Evolutionary conservation across 768 basidiomycete genomes (phyloP).

Genomic region (Mycena rosella): DNA sequence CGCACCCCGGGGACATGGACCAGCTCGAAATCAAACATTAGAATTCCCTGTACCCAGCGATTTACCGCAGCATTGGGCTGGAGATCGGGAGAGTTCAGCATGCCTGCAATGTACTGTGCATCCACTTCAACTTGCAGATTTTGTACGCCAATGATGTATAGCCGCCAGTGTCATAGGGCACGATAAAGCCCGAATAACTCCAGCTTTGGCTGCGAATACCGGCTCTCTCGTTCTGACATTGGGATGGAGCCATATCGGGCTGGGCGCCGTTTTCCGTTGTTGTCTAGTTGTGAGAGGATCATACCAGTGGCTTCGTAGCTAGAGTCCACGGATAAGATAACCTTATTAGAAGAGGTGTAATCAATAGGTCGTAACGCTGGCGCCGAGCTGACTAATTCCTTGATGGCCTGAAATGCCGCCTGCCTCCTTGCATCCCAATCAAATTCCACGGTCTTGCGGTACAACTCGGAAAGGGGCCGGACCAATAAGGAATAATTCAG

Average conservation of each 20-base stretch:
- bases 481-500: conserved; percentile 35
- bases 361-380: conserved; percentile 48
- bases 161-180: conserved; percentile 28
- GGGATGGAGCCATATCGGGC: conserved; percentile 51
- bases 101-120: background rate
- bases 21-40: conserved; percentile 45
- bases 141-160: conserved; percentile 6
- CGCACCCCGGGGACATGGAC: conserved; percentile 43
- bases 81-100: background rate
- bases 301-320: conserved; percentile 47
- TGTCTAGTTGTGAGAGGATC: conserved; percentile 48
- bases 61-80: conserved; percentile 16
- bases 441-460: conserved; percentile 40
- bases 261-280: conserved; percentile 40
- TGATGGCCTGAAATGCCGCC: conserved; percentile 42
- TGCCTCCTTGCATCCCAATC: conserved; percentile 46
- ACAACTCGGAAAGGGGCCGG: conserved; percentile 39
- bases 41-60: conserved; percentile 40
- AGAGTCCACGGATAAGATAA: conserved; percentile 50
- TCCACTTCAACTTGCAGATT: conserved; percentile 4
- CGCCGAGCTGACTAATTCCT: conserved; percentile 38
- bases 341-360: conserved; percentile 40
- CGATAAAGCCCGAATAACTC: conserved; percentile 54
- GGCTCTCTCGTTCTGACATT: conserved; percentile 45
- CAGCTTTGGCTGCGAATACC: conserved; percentile 54